Percentiles rank a stretch among this genome's conserved stretches.
These are phyloP conservation scores for Dactylella cylindrospora DNA, from an alignment of 2,329 filamentous ascomycete species.

Conservation along the genomic window DNA sequence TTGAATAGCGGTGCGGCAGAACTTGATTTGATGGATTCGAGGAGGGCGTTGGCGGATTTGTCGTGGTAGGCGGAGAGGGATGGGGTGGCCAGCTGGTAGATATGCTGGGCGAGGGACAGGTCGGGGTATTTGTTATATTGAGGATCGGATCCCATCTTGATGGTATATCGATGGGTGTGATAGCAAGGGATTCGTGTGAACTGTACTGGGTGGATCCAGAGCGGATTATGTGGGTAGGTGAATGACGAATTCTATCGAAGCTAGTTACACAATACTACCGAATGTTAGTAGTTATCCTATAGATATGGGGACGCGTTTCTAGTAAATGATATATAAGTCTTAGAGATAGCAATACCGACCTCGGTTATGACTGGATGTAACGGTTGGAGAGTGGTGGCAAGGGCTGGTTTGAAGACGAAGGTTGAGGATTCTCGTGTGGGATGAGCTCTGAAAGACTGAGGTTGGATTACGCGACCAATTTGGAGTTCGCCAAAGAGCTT, in stretches of 20 bases:
- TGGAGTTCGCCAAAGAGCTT: not conserved
- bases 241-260: too few relatives aligned
- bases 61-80: slow-evolving; percentile 69
- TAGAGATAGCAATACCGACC: slow-evolving; percentile 7
- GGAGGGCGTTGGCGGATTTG: slow-evolving; percentile 69
- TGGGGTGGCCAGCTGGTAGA: slow-evolving; percentile 82
- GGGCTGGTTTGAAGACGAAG: slow-evolving; percentile 9
- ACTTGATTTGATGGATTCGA: slow-evolving; percentile 78
- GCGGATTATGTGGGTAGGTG: too few relatives aligned
- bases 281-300: too few relatives aligned
- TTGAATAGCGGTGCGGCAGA: slow-evolving; percentile 88
- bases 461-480: slow-evolving; percentile 44
- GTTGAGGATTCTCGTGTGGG: slow-evolving; percentile 6
- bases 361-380: slow-evolving; percentile 9
- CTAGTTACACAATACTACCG: too few relatives aligned
- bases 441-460: not conserved
- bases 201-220: too few relatives aligned
- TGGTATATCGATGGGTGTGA: slow-evolving; percentile 1
- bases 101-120: slow-evolving; percentile 77
- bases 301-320: not conserved
- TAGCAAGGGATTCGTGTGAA: not conserved
- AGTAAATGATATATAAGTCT: not conserved
- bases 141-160: slow-evolving; percentile 59
- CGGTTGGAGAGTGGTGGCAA: slow-evolving; percentile 1
- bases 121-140: slow-evolving; percentile 84